Evolutionary conservation across 495 filamentous ascomycete genomes (phyloP).

Genomic region (Zalerion maritima): DNA sequence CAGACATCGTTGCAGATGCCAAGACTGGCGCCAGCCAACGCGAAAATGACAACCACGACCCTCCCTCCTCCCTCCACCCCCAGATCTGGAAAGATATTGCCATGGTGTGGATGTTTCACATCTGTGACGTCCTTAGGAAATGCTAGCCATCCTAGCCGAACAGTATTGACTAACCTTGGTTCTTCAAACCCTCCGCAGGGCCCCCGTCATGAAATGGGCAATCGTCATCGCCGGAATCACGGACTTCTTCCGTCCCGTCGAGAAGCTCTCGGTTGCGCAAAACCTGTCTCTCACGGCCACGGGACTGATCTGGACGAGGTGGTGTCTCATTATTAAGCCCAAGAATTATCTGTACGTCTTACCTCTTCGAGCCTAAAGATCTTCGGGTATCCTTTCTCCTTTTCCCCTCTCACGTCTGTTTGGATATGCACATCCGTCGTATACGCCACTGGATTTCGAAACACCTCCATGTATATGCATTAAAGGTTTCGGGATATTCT

Average conservation of each 20-base stretch:
- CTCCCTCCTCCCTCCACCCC: not conserved
- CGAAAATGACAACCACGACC: not conserved
- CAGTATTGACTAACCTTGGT: not conserved
- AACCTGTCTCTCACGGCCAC: constrained; percentile 77
- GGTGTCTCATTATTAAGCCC: constrained; percentile 95
- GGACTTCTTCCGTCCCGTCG: constrained; percentile 84
- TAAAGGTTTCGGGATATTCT: not conserved
- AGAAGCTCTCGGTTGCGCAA: constrained; percentile 81
- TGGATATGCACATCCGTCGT: not conserved
- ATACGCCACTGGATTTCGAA: not conserved
- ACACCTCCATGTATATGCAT: constrained; percentile 1
- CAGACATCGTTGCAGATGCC: too few relatives aligned
- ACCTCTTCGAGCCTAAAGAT: too few relatives aligned
- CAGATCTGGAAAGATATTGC: not conserved
- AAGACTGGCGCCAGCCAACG: not conserved
- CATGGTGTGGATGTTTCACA: too few relatives aligned
- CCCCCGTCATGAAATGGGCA: constrained; percentile 95
- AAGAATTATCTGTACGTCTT: constrained; percentile 68
- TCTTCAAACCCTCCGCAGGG: constrained; percentile 36
- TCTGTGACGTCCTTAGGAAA: not conserved
- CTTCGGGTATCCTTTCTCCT: constrained; percentile 5
- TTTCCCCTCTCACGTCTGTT: not conserved
- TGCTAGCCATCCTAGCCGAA: not conserved
- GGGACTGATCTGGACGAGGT: constrained; percentile 94
- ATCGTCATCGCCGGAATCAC: constrained; percentile 83